Conservation (phyloP, 495 filamentous ascomycete species). For the Mytilinidion resinicola region DNA sequence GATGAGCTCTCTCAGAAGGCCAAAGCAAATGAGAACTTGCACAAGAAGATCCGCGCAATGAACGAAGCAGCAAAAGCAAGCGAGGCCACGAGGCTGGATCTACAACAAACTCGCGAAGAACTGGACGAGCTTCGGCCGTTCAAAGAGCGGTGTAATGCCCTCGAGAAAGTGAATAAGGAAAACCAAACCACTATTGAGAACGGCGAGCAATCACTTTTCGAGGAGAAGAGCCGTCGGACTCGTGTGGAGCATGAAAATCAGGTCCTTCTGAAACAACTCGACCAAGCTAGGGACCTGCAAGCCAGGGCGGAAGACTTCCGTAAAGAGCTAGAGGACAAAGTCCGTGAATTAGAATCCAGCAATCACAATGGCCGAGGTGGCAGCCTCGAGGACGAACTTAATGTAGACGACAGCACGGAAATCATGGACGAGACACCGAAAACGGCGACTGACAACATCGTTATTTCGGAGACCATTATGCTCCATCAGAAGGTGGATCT, state of each 20-base stretch:
- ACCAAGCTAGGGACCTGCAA: slow-evolving; percentile 50
- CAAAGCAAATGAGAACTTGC: slow-evolving; percentile 63
- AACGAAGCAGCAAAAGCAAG: slow-evolving; percentile 44
- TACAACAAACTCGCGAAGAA: slow-evolving; percentile 52
- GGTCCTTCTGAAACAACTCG: slow-evolving; percentile 47
- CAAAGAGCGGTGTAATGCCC: slow-evolving; percentile 35
- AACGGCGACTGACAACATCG: slow-evolving; percentile 1
- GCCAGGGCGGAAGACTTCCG: slow-evolving; percentile 50
- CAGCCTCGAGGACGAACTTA: slow-evolving; percentile 26
- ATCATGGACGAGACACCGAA: slow-evolving; percentile 12
- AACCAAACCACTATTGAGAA: slow-evolving; percentile 51
- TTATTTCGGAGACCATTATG: slow-evolving; percentile 20
- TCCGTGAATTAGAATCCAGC: slow-evolving; percentile 44
- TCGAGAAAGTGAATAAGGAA: slow-evolving; percentile 54
- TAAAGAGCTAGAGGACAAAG: slow-evolving; percentile 48
- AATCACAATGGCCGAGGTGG: slow-evolving; percentile 9
- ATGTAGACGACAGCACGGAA: slow-evolving; percentile 9
- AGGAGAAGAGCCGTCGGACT: slow-evolving; percentile 51
- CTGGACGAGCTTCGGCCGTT: slow-evolving; percentile 47
- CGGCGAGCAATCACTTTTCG: slow-evolving; percentile 56
- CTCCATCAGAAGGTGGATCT: slow-evolving; percentile 32
- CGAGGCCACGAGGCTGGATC: slow-evolving; percentile 32
- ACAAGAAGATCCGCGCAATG: slow-evolving; percentile 62
- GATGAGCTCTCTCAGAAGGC: slow-evolving; percentile 73
- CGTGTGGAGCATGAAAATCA: slow-evolving; percentile 55